phyloP scores from a whole-genome alignment of 441 rosid species.

The Erysimum cheiri region DNA sequence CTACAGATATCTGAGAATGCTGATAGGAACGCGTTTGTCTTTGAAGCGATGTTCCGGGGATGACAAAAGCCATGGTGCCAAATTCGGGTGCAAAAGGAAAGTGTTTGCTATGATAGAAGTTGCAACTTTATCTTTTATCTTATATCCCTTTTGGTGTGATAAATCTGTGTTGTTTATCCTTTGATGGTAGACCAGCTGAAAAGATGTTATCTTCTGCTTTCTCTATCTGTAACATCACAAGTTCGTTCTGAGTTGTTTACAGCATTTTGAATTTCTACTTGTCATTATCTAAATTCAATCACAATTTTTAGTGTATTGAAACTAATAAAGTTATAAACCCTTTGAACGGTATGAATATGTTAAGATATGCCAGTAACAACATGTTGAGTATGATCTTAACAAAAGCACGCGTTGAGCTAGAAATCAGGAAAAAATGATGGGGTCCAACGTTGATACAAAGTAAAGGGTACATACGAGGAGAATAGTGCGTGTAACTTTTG shows the following conservation, averaged over 20 bases:
- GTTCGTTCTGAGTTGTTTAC: conserved; percentile 1
- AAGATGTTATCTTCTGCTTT: not conserved
- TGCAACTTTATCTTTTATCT: too few relatives aligned
- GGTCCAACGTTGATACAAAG: conserved; percentile 25
- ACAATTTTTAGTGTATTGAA: not conserved
- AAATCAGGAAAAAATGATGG: not conserved
- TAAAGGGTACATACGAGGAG: conserved; percentile 22
- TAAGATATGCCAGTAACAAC: not conserved
- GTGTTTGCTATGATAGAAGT: not conserved
- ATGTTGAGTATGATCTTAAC: not conserved
- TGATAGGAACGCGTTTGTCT: conserved; percentile 53
- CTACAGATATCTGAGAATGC: conserved; percentile 78
- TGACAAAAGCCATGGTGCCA: conserved; percentile 22
- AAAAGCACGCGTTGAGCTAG: conserved; percentile 50
- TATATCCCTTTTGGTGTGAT: not conserved
- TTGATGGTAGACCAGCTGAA: not conserved
- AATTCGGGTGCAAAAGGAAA: not conserved
- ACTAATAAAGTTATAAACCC: not conserved
- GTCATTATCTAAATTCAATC: not conserved
- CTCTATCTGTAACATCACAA: not conserved
- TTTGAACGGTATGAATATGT: not conserved
- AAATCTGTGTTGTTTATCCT: not conserved
- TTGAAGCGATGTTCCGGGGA: conserved; percentile 64
- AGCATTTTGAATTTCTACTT: not conserved
- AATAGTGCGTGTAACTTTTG: not conserved